Evolutionary conservation across 495 filamentous ascomycete genomes (phyloP).

Genomic region (Aspergillus wentii): DNA sequence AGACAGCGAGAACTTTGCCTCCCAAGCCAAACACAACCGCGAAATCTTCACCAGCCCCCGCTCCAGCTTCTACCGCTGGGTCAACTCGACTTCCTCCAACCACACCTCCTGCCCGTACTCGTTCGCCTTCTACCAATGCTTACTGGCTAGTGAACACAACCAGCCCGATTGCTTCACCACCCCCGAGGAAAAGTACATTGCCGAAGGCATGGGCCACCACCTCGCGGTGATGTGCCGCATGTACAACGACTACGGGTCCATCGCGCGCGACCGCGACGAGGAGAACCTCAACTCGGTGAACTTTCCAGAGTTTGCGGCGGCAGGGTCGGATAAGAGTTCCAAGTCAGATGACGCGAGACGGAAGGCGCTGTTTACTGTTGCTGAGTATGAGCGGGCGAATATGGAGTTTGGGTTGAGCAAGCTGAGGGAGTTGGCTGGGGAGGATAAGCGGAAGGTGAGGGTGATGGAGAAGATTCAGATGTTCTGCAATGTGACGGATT

Average conservation of each 20-base stretch:
- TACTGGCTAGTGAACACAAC: slow-evolving; percentile 10
- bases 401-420: slow-evolving; percentile 7
- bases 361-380: slow-evolving; percentile 17
- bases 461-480: slow-evolving; percentile 16
- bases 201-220: slow-evolving; percentile 20
- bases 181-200: slow-evolving; percentile 21
- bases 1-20: slow-evolving; percentile 10
- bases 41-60: not conserved
- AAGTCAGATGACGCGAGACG: slow-evolving; percentile 4
- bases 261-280: slow-evolving; percentile 25
- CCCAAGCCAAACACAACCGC: not conserved
- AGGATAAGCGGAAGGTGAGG: slow-evolving; percentile 4
- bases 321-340: not conserved
- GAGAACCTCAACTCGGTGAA: slow-evolving; percentile 35
- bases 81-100: slow-evolving; percentile 26
- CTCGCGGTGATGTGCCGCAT: slow-evolving; percentile 30
- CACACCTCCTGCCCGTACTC: slow-evolving; percentile 32
- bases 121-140: slow-evolving; percentile 29
- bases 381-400: slow-evolving; percentile 23
- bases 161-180: slow-evolving; percentile 10
- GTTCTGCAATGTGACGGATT: slow-evolving; percentile 32
- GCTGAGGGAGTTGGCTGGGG: slow-evolving; percentile 5
- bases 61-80: slow-evolving; percentile 23
- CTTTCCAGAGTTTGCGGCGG: slow-evolving; percentile 26
- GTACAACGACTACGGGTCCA: slow-evolving; percentile 38